A percentile compares a stretch with the other conserved stretches of the same genome.
Evolutionary conservation across 2,329 filamentous ascomycete genomes (phyloP).

Genomic region (Cladosporium sp.): DNA sequence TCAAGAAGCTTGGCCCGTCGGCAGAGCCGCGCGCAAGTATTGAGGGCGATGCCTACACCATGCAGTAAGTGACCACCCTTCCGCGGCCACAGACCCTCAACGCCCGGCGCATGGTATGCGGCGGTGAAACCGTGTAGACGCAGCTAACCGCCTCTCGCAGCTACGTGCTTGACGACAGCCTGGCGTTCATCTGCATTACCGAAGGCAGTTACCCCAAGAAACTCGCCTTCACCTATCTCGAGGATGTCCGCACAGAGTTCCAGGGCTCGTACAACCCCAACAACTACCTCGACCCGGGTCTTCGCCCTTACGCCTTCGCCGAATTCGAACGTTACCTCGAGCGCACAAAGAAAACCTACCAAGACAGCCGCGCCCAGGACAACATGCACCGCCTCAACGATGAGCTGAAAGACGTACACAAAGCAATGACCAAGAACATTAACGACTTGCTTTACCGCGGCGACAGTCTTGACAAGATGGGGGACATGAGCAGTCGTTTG

Average conservation of each 20-base stretch:
- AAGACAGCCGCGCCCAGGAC: conserved; percentile 84
- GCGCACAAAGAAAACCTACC: conserved; percentile 89
- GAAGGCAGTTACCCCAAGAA: conserved; percentile 95
- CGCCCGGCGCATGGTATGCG: not conserved
- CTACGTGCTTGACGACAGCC: conserved; percentile 79
- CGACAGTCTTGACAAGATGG: conserved; percentile 94
- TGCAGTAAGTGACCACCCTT: conserved; percentile 65
- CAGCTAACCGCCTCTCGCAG: conserved; percentile 46
- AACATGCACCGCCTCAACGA: conserved; percentile 96
- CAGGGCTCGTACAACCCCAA: conserved; percentile 73
- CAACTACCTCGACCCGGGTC: conserved; percentile 70
- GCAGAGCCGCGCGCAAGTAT: conserved; percentile 90
- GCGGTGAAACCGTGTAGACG: not conserved
- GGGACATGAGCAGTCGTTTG: conserved; percentile 83
- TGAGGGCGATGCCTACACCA: conserved; percentile 76
- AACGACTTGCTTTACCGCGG: conserved; percentile 95
- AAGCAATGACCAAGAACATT: conserved; percentile 99
- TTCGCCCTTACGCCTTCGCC: conserved; percentile 94
- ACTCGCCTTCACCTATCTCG: conserved; percentile 96
- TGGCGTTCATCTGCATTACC: conserved; percentile 92
- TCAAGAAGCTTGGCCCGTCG: conserved; percentile 83
- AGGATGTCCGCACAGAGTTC: conserved; percentile 89
- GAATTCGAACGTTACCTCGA: conserved; percentile 97
- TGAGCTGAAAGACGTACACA: conserved; percentile 94
- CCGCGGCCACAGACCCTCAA: not conserved